These are phyloP conservation scores for Phaeotremella skinneri DNA, from an alignment of 768 basidiomycete genomes.

Conservation along the genomic window DNA sequence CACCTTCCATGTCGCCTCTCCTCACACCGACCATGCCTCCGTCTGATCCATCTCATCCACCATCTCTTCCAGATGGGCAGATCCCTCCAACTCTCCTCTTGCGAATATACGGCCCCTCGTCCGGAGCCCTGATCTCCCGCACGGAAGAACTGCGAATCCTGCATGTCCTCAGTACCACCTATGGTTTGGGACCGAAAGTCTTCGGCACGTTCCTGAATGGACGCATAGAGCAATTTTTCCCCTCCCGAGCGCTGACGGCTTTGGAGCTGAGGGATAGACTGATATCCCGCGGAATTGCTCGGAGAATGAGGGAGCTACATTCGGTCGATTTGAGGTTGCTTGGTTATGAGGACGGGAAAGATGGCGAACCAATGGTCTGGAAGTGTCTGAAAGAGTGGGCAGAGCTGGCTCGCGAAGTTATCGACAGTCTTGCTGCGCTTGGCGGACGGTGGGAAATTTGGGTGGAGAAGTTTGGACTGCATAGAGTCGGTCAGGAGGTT, in stretches of 20 bases:
- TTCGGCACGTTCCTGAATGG: slow-evolving; percentile 96
- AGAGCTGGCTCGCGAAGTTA: slow-evolving; percentile 67
- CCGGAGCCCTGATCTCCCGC: slow-evolving; percentile 81
- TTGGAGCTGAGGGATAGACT: slow-evolving; percentile 71
- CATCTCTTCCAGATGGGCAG: slow-evolving; percentile 52
- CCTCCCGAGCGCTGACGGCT: slow-evolving; percentile 74
- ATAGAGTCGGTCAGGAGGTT: slow-evolving; percentile 65
- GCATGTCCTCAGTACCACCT: slow-evolving; percentile 81
- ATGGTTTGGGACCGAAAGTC: slow-evolving; percentile 83
- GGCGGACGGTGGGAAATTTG: slow-evolving; percentile 45
- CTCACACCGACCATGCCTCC: slow-evolving; percentile 36
- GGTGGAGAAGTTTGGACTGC: slow-evolving; percentile 62
- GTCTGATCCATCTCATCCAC: slow-evolving; percentile 51
- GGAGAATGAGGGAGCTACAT: slow-evolving; percentile 93
- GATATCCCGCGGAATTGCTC: slow-evolving; percentile 82
- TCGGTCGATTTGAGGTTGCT: slow-evolving; percentile 77
- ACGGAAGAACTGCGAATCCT: slow-evolving; percentile 80
- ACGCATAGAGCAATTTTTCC: slow-evolving; percentile 91
- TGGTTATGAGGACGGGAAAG: slow-evolving; percentile 39
- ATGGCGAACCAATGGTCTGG: slow-evolving; percentile 45
- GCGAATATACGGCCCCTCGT: slow-evolving; percentile 87
- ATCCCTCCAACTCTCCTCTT: slow-evolving; percentile 67
- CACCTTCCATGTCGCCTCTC: slow-evolving; percentile 39
- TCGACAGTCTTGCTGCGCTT: slow-evolving; percentile 55
- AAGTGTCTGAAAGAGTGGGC: slow-evolving; percentile 56